A percentile compares a stretch with the other conserved stretches of the same genome.
phyloP scores from a whole-genome alignment of 768 basidiomycete genomes.

The Leccinum uliginosum region DNA sequence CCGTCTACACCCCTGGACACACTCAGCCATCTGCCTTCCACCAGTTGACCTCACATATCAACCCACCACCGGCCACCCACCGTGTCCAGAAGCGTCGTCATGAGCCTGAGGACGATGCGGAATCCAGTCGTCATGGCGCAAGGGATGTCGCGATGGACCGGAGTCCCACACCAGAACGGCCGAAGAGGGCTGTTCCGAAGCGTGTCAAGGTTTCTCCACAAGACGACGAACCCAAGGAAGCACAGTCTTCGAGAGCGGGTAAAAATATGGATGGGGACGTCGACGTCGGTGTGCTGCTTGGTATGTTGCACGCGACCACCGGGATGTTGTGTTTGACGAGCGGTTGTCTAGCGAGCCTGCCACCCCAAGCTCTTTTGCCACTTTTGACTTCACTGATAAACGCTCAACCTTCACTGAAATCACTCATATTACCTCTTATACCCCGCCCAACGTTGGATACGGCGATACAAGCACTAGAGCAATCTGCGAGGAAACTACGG shows the following conservation, averaged over 20 bases:
- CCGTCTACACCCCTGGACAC: constrained; percentile 38
- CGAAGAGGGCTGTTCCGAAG: constrained; percentile 66
- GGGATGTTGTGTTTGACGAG: constrained; percentile 7
- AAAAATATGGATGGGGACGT: constrained; percentile 44
- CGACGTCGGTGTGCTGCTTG: constrained; percentile 75
- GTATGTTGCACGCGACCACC: constrained; percentile 34
- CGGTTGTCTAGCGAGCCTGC: constrained; percentile 60
- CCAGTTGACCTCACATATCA: constrained; percentile 49
- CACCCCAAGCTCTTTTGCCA: constrained; percentile 71
- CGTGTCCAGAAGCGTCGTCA: constrained; percentile 59
- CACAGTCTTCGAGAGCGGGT: constrained; percentile 43
- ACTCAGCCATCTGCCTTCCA: constrained; percentile 46
- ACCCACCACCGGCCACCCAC: constrained; percentile 35
- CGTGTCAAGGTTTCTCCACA: constrained; percentile 38
- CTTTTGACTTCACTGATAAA: constrained; percentile 65
- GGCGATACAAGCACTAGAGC: constrained; percentile 62
- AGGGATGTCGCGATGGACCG: constrained; percentile 78
- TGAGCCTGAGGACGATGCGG: constrained; percentile 66
- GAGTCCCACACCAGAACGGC: constrained; percentile 79
- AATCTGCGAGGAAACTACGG: constrained; percentile 66
- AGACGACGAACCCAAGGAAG: constrained; percentile 35
- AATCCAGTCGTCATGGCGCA: constrained; percentile 30
- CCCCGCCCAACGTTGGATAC: constrained; percentile 80
- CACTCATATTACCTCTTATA: constrained; percentile 68
- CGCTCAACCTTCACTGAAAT: constrained; percentile 67